phyloP scores from a whole-genome alignment of 176 grass and related monocot species.

The Triticum dicoccoides region DNA sequence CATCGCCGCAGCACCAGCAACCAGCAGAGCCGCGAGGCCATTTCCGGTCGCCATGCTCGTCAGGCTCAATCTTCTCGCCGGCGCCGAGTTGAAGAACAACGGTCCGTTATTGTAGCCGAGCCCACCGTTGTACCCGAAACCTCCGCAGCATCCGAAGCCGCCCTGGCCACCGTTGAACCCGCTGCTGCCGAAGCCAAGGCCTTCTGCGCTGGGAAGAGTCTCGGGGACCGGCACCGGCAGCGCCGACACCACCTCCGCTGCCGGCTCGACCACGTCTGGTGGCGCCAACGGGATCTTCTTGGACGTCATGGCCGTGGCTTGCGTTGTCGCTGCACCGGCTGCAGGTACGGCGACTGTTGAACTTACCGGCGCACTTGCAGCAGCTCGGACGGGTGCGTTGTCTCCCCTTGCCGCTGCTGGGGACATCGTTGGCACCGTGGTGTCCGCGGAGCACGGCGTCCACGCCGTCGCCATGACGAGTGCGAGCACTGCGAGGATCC shows the following conservation, averaged over 20 bases:
- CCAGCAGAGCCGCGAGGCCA: background rate
- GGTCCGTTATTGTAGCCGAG: background rate
- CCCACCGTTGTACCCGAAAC: conserved; percentile 2
- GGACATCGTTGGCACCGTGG: background rate
- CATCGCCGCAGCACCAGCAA: background rate
- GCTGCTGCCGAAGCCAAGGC: conserved; percentile 11
- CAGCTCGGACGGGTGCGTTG: background rate
- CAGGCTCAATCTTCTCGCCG: background rate
- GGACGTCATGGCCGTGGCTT: background rate
- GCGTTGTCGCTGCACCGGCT: background rate
- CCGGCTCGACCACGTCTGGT: background rate
- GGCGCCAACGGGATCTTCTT: conserved; percentile 31
- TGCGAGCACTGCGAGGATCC: background rate
- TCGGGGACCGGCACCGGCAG: conserved; percentile 40
- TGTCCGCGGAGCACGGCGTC: background rate
- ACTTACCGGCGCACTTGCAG: background rate
- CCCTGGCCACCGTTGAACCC: conserved; percentile 30
- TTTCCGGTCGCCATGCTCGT: background rate
- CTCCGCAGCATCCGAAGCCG: background rate
- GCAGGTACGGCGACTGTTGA: background rate
- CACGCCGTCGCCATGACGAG: background rate
- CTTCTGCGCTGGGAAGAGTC: background rate
- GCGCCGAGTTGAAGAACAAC: conserved; percentile 26
- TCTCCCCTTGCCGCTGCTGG: background rate
- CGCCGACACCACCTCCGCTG: conserved; percentile 18